A percentile compares a stretch with the other conserved stretches of the same genome.
phyloP scores from a whole-genome alignment of 305 asterid genomes.

The Coffea humblotiana region DNA sequence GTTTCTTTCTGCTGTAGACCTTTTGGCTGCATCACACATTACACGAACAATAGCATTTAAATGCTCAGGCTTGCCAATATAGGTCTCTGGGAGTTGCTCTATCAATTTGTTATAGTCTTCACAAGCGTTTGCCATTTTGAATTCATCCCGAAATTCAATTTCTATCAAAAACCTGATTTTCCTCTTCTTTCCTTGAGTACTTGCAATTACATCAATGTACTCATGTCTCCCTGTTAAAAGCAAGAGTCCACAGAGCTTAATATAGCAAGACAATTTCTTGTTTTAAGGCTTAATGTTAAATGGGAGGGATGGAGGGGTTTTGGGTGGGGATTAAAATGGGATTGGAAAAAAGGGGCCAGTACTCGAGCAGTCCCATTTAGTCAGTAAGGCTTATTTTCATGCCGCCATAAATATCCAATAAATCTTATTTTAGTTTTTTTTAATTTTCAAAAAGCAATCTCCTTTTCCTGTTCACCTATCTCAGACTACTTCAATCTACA shows the following conservation, averaged over 20 bases:
- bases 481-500: too few relatives aligned
- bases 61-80: constrained; percentile 45
- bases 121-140: constrained; percentile 53
- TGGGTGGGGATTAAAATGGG: too few relatives aligned
- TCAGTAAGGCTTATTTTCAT: too few relatives aligned
- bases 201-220: constrained; percentile 50
- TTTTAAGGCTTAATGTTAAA: too few relatives aligned
- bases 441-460: too few relatives aligned
- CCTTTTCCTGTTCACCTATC: too few relatives aligned
- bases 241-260: neutral
- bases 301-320: too few relatives aligned
- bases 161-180: constrained; percentile 41
- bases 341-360: too few relatives aligned
- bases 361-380: too few relatives aligned
- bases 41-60: constrained; percentile 43
- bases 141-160: constrained; percentile 49
- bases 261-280: too few relatives aligned
- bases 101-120: constrained; percentile 36
- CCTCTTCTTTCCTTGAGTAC: constrained; percentile 44
- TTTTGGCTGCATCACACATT: constrained; percentile 55
- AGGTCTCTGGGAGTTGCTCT: constrained; percentile 42
- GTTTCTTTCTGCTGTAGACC: constrained; percentile 40
- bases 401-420: too few relatives aligned
- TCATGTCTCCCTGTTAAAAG: constrained; percentile 44
- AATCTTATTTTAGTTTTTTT: too few relatives aligned